phyloP scores from a whole-genome alignment of 352 stramenopile species.

The Phytophthora sansomeana region DNA sequence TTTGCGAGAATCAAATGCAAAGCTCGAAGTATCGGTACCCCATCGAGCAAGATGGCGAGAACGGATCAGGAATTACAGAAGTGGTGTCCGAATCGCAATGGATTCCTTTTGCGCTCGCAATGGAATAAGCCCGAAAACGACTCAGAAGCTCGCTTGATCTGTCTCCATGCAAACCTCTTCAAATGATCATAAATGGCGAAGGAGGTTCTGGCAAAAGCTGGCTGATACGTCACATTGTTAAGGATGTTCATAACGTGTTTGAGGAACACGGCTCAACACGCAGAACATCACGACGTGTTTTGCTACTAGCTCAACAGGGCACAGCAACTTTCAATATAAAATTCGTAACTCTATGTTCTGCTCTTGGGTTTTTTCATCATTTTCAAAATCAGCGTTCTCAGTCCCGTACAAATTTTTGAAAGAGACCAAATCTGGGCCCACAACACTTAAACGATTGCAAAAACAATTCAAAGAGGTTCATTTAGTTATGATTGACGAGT shows the following conservation, averaged over 20 bases:
- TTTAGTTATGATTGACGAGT: neutral
- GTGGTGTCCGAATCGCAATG: conserved; percentile 3
- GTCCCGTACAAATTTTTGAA: neutral
- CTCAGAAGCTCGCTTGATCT: neutral
- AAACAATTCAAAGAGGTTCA: neutral
- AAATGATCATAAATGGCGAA: conserved; percentile 11
- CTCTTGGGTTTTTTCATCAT: neutral
- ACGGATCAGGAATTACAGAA: neutral
- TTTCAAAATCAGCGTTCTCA: conserved; percentile 6
- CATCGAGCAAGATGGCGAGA: neutral
- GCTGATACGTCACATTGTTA: conserved; percentile 3
- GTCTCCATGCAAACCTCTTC: neutral
- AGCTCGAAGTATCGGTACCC: neutral
- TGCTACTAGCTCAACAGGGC: conserved; percentile 5
- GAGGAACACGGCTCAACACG: neutral
- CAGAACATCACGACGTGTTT: neutral
- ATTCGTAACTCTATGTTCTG: neutral
- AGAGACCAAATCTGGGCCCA: conserved; percentile 1
- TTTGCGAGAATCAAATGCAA: neutral
- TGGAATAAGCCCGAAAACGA: neutral
- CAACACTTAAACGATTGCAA: neutral
- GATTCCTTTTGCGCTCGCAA: conserved; percentile 4
- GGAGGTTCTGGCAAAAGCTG: neutral
- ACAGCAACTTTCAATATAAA: conserved; percentile 13
- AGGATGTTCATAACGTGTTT: conserved; percentile 7